Evolutionary conservation across 202 grass and related monocot genomes (phyloP).

Genomic region (Panicum hallii): DNA sequence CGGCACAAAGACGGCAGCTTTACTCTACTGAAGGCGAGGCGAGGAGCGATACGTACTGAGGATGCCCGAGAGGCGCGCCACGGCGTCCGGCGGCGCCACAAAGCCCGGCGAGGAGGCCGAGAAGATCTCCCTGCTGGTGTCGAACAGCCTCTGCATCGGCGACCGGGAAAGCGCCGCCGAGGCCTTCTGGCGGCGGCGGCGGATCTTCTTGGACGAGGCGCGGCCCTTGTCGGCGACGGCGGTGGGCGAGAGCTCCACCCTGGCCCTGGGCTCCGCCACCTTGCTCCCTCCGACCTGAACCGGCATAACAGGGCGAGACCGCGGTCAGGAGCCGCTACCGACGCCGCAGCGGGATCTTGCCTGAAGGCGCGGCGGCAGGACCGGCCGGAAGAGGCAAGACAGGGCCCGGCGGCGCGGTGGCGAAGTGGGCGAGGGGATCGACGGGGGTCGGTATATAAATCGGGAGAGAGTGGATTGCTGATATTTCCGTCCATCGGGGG

Average conservation of each 20-base stretch:
- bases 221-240: slow-evolving; percentile 13
- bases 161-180: neutral
- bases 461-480: neutral
- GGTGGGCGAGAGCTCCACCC: slow-evolving; percentile 1
- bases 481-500: neutral
- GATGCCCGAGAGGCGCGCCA: slow-evolving; percentile 59
- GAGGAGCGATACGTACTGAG: slow-evolving; percentile 56
- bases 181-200: slow-evolving; percentile 40
- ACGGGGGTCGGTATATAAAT: slow-evolving; percentile 15
- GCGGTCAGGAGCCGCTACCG: neutral
- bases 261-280: neutral
- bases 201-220: slow-evolving; percentile 38
- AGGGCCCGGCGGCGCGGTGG: neutral
- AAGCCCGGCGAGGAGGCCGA: slow-evolving; percentile 44
- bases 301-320: slow-evolving; percentile 20
- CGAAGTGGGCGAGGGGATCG: neutral
- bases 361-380: neutral
- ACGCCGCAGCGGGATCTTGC: slow-evolving; percentile 10
- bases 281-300: slow-evolving; percentile 28
- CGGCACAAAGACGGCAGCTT: neutral
- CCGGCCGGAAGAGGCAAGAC: neutral
- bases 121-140: slow-evolving; percentile 70
- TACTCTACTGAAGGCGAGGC: neutral
- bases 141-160: slow-evolving; percentile 58
- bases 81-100: slow-evolving; percentile 62